Base-by-base conservation (phyloP, 2,329 filamentous ascomycete genomes). In the Ascochyta pisi region DNA sequence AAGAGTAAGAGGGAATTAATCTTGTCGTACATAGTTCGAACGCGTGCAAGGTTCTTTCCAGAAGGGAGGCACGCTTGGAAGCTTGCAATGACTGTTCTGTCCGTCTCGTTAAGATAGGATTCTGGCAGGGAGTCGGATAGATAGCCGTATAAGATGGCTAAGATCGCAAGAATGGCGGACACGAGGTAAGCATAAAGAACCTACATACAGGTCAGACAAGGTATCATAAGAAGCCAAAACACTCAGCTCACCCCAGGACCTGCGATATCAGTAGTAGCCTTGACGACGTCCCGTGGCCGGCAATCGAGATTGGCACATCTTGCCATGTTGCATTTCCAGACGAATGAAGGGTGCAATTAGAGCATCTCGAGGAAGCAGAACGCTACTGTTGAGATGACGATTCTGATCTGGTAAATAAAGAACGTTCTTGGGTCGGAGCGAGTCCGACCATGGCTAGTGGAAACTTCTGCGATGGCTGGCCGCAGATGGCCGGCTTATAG, bases 101-200 rank as follows among this genome's bases (percentile, higher is more conserved):
- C 61, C 15, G 58, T 59, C 9, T 59, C 59, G 22, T 50, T 60
- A 7, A 62, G 46, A 23, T 52, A 54, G 2, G 41, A 34, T 27
- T 60, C 50, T 22, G 61, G 52, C 13, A 65, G 38, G 7, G 63
- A 65, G 27, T 65, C 61, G 1, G 61, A 60, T 16, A 62, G 29
- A 40, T 65, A 64, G 15, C 54, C 61, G 23, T 37, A 59, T 13
- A 62, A 7, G n/a, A 64, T 53, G 4, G 57, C 61, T 8, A 35
- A 16, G 19, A 62, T 38, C 9, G 61, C 62, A n/a, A 65, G 37
- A 3, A 59, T 39, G 15, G 61, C 63, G 3, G 59, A 64, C 1
- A 59, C 4, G 8, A 65, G 13, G 27, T 62, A 64, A 10, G 63
- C 52, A 9, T 47, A 48, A 6, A 64, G 44, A 10, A 62, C 53